phyloP scores from a whole-genome alignment of 192 early-diverging fungal species.

The Coemansia brasiliensis region DNA sequence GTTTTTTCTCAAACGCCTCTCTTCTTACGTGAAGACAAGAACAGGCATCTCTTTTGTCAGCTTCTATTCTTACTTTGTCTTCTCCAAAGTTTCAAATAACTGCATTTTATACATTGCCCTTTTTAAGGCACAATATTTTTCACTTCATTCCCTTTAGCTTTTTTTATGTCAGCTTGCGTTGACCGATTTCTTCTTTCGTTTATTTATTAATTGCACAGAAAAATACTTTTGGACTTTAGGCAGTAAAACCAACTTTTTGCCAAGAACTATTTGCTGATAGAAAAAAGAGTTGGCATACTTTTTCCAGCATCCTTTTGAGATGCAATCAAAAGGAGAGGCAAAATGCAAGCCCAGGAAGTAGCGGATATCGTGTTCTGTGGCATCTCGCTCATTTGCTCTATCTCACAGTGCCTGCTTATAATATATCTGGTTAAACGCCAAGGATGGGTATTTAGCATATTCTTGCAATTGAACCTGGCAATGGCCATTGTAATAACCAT shows the following conservation, averaged over 20 bases:
- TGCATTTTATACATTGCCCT: not conserved
- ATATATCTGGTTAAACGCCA: constrained; percentile 37
- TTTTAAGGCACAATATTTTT: not conserved
- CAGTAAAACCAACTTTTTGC: not conserved
- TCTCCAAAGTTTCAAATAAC: constrained; percentile 2
- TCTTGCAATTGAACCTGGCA: constrained; percentile 48
- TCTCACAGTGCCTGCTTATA: constrained; percentile 43
- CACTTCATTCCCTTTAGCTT: not conserved
- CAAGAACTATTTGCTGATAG: not conserved
- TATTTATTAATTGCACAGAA: not conserved
- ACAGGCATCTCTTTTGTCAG: constrained; percentile 1
- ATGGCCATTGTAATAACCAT: constrained; percentile 45
- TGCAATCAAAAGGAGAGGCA: not conserved
- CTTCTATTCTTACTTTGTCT: constrained; percentile 3
- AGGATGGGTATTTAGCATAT: constrained; percentile 56
- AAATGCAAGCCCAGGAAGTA: constrained; percentile 51
- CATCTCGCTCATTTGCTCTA: constrained; percentile 39
- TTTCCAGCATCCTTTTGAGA: constrained; percentile 8
- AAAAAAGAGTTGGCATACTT: too few species aligned
- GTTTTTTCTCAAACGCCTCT: constrained; percentile 7
- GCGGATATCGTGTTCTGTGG: constrained; percentile 51
- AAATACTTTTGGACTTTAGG: not conserved
- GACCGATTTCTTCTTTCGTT: not conserved
- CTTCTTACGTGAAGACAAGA: not conserved
- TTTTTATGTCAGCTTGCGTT: not conserved